Evolutionary conservation across 2,329 filamentous ascomycete species (phyloP).

Genomic region (Blastomyces silverae): DNA sequence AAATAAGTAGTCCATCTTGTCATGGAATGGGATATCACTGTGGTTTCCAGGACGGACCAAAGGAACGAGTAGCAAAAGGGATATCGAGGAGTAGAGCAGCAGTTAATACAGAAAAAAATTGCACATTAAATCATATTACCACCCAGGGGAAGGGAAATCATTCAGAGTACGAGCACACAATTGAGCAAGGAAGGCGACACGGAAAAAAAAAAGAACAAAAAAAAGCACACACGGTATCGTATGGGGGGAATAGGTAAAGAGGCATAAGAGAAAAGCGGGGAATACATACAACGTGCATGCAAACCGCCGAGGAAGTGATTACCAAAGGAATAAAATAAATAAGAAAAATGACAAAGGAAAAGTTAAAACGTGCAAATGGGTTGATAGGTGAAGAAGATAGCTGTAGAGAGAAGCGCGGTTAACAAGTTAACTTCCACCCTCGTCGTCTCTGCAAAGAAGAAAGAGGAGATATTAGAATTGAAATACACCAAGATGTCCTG

Average conservation of each 20-base stretch:
- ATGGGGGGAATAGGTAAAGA: neutral
- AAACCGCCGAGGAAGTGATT: neutral
- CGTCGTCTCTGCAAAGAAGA: neutral
- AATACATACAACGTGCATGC: neutral
- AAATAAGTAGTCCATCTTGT: neutral
- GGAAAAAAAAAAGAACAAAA: too few species aligned
- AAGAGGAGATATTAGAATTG: neutral
- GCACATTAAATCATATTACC: constrained; percentile 8
- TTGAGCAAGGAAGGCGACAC: neutral
- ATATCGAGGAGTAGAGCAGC: neutral
- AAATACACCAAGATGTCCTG: constrained; percentile 9
- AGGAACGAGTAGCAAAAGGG: neutral
- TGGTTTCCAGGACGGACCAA: neutral
- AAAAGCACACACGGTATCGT: neutral
- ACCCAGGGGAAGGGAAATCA: constrained; percentile 5
- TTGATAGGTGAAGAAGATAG: neutral
- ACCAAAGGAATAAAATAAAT: neutral
- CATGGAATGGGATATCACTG: neutral
- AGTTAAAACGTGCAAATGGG: neutral
- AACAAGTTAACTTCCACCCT: neutral
- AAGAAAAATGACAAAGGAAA: neutral
- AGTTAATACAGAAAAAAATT: neutral
- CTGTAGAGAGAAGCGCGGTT: neutral
- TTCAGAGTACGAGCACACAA: neutral
- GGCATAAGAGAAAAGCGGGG: neutral